Base-by-base conservation (phyloP, 2,329 filamentous ascomycete species). In the Beauveria scarabaeidicola region DNA sequence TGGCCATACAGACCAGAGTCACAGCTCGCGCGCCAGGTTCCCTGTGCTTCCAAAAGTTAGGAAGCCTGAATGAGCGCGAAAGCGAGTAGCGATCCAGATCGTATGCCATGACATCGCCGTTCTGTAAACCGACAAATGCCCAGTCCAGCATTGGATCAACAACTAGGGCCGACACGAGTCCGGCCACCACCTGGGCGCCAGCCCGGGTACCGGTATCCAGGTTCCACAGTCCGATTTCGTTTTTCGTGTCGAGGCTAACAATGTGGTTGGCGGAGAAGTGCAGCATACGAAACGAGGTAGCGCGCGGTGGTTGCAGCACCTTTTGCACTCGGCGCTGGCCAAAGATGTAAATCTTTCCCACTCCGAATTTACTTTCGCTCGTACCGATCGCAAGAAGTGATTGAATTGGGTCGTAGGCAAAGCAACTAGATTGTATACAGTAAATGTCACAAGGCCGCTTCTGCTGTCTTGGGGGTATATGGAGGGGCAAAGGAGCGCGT, bases 141-240 rank as follows among this genome's bases (percentile, higher is more conserved):
- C 95, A 99, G 72, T 99, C 94, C 62, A 99, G 79, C 75, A 90
- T 90, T 0, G 93, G 91, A 70, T 99, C 94, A 8, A 89, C 91
- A 60, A 88, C 80, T 67, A 97, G 71, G 36, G 84, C 82, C 15
- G 84, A 86, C 21, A 92, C 89, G 52, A 85, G 81, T 6, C 90
- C 91, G 0, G 91, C 89, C 10, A 91, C 87, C 4, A 89, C 84
- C 69, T 91, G 88, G 38, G 84, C 85, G 27, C 85, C 83, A 43
- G 91, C 65, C 59, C 87, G 79, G 59, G 78, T 79, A 66, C 86
- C 88, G 0, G 83, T 82, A 63, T 88, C 84, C 25, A 97, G 79
- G 60, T 94, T 88, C 81, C 89, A 97, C 66, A 97, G 78, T 53
- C 82, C 84, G 46, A 99, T 71, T 70, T 97, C 92, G 74, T 94